phyloP scores from a whole-genome alignment of 116 monocot species.

The Zostera marina region DNA sequence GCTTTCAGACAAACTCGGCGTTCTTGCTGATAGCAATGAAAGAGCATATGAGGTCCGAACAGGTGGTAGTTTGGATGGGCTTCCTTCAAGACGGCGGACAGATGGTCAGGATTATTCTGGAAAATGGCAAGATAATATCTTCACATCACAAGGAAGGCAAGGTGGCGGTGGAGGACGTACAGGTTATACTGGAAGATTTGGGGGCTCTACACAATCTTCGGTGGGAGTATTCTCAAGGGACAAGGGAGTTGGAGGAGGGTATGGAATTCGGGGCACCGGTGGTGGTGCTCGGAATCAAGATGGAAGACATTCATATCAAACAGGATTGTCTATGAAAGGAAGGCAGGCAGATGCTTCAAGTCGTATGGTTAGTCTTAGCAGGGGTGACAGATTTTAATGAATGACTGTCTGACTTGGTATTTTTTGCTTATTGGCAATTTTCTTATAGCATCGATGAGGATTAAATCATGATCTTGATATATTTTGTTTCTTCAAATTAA shows the following conservation, averaged over 20 bases:
- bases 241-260: slow-evolving; percentile 3
- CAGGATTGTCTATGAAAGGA: slow-evolving; percentile 15
- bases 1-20: slow-evolving; percentile 67
- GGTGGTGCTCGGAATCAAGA: slow-evolving; percentile 27
- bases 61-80: slow-evolving; percentile 66
- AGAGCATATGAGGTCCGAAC: slow-evolving; percentile 68
- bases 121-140: slow-evolving; percentile 67
- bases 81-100: slow-evolving; percentile 52
- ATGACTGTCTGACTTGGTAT: no score
- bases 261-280: slow-evolving; percentile 13
- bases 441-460: no score
- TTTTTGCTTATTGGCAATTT: no score
- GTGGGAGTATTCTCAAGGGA: slow-evolving; percentile 18
- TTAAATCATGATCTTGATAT: no score
- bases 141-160: slow-evolving; percentile 26
- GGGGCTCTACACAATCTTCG: slow-evolving; percentile 6
- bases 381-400: slow-evolving; percentile 25
- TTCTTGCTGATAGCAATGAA: slow-evolving; percentile 84
- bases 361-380: slow-evolving; percentile 69
- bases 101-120: slow-evolving; percentile 43
- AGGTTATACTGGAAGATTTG: slow-evolving; percentile 23
- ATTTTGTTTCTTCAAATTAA: no score
- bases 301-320: slow-evolving; percentile 19
- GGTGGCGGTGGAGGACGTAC: slow-evolving; percentile 15
- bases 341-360: slow-evolving; percentile 28